Evolutionary conservation across 2,329 filamentous ascomycete species (phyloP), one percentile per base, ranked within the genome.

Genomic region (Calonectria naviculata): DNA sequence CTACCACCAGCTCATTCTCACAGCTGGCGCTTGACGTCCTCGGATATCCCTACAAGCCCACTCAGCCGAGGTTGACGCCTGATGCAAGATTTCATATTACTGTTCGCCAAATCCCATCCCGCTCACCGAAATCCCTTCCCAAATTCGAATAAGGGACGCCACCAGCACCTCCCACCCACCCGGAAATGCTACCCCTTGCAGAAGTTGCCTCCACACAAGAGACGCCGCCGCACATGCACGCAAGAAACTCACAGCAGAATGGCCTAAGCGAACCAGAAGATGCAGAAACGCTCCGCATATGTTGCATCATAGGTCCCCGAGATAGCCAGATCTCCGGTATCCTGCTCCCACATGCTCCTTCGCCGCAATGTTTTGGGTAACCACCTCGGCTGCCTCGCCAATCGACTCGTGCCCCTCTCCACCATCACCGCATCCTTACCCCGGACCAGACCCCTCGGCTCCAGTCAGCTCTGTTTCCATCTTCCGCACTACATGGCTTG

Each of bases 261-360:
- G 52, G 24, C 9, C 21, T 58, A 58, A 58, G 52, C 52, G 52
- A 58, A 38, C 52, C 21, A 58, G 31, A 58, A 26, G 15, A 26
- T 15, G 21, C 52, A n/a, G 21, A 12, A 38, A 19, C n/a, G 31
- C 29, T 56, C 52, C 52, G 52, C 21, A 17, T 21, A 15, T 4
- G 36, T 38, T 58, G 34, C 21, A 67, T 67, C 42, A 46, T 52
- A 26, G 13, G 44, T 36, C 65, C 65, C 65, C 56, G 54, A 54
- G 65, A 67, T 52, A 28, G n/a, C 34, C 56, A 61, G 36, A 28
- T 38, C n/a, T 24, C 49, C 31, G n/a, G 19, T 61, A 34, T 9
- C 28, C 61, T 54, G 68, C 56, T 70, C 61, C 63, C 68, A 70
- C 68, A 70, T 70, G 68, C 49, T 66, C 47, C 44, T 42, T 52